Evolutionary conservation across 2,329 filamentous ascomycete genomes (phyloP).

Genomic region (Aureobasidium lini): DNA sequence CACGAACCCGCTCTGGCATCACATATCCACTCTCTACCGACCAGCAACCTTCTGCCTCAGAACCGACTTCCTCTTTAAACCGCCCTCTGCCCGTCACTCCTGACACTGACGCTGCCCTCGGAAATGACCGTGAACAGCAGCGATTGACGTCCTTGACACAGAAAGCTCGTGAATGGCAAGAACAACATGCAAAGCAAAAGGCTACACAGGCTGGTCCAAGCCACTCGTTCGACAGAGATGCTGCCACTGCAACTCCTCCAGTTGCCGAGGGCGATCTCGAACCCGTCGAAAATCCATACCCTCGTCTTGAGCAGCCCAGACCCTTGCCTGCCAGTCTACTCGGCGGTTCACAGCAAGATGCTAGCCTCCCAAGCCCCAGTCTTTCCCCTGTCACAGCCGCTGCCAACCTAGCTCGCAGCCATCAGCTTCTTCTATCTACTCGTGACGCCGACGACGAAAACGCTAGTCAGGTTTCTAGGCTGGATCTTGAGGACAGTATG

Average conservation of each 20-base stretch:
- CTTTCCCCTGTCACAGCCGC: constrained; percentile 83
- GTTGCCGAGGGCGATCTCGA: constrained; percentile 66
- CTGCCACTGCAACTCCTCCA: constrained; percentile 59
- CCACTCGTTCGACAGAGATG: background rate
- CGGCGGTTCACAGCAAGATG: constrained; percentile 70
- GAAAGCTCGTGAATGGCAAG: constrained; percentile 11
- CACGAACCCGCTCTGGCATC: constrained; percentile 20
- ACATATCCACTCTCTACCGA: background rate
- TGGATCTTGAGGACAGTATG: constrained; percentile 26
- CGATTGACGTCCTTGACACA: background rate
- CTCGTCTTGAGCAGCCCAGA: constrained; percentile 15
- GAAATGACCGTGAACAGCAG: background rate
- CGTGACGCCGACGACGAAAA: constrained; percentile 22
- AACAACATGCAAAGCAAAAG: constrained; percentile 8
- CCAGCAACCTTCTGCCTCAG: background rate
- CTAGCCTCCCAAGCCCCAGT: constrained; percentile 88
- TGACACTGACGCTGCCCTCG: constrained; percentile 23
- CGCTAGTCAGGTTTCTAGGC: constrained; percentile 25
- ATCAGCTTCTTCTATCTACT: constrained; percentile 13
- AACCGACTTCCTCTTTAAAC: background rate
- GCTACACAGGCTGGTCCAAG: background rate
- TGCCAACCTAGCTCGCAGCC: constrained; percentile 46
- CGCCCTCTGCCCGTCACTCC: constrained; percentile 26
- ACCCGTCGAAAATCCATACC: constrained; percentile 32
- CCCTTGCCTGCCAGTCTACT: constrained; percentile 49